Percentiles rank a stretch among this genome's conserved stretches.
Evolutionary conservation across 768 basidiomycete species (phyloP).

Genomic region (Russula lepida): DNA sequence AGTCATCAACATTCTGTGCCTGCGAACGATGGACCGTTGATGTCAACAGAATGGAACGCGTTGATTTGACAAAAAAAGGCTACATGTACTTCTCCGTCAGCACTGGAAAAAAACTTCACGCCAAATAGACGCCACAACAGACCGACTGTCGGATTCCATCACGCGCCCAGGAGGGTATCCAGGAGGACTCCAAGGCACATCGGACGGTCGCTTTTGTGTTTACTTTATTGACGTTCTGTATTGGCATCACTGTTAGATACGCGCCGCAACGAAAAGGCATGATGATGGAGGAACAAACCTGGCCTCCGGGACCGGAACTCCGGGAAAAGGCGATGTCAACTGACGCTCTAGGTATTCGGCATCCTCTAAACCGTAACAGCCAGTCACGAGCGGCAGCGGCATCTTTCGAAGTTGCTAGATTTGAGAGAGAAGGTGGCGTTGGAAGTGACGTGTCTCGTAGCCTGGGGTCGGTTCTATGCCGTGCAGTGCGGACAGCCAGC

Average conservation of each 20-base stretch:
- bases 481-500: not conserved
- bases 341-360: slow-evolving; percentile 37
- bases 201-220: slow-evolving; percentile 71
- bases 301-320: slow-evolving; percentile 81
- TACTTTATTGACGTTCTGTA: slow-evolving; percentile 85
- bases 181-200: slow-evolving; percentile 46
- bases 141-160: slow-evolving; percentile 42
- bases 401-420: slow-evolving; percentile 15
- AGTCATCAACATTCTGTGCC: slow-evolving; percentile 65
- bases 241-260: slow-evolving; percentile 5
- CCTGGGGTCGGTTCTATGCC: slow-evolving; percentile 1
- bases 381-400: slow-evolving; percentile 16
- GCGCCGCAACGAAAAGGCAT: not conserved
- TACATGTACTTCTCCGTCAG: slow-evolving; percentile 24
- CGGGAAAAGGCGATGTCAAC: slow-evolving; percentile 65
- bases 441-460: slow-evolving; percentile 6
- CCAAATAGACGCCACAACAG: slow-evolving; percentile 24
- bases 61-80: slow-evolving; percentile 61
- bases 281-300: slow-evolving; percentile 37
- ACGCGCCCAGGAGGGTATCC: slow-evolving; percentile 66
- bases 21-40: slow-evolving; percentile 71
- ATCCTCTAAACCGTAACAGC: slow-evolving; percentile 10
- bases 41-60: slow-evolving; percentile 58
- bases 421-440: slow-evolving; percentile 15
- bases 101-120: not conserved